phyloP scores from a whole-genome alignment of 2,329 filamentous ascomycete genomes.

The Xylariales sp. region DNA sequence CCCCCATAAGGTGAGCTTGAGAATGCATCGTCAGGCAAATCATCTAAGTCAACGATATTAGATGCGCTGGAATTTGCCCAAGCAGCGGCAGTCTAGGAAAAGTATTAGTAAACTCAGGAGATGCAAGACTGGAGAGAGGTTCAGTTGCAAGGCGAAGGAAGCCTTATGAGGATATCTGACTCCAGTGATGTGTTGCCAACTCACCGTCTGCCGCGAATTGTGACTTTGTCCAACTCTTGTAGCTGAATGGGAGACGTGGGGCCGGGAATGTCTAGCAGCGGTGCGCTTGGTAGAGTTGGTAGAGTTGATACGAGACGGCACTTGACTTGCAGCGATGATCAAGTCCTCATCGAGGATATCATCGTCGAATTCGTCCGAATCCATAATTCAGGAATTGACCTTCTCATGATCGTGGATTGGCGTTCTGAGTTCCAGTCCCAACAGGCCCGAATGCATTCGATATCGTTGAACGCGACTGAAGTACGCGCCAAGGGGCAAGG shows the following conservation, averaged over 20 bases:
- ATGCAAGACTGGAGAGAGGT: no score
- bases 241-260: slow-evolving; percentile 8
- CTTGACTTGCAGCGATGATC: slow-evolving; percentile 54
- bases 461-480: slow-evolving; percentile 1
- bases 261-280: slow-evolving; percentile 13
- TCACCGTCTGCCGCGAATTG: slow-evolving; percentile 10
- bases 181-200: no score
- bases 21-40: slow-evolving; percentile 64
- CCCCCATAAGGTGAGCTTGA: slow-evolving; percentile 47
- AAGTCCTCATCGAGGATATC: slow-evolving; percentile 63
- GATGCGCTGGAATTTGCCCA: no score
- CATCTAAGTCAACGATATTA: slow-evolving; percentile 40
- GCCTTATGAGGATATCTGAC: no score
- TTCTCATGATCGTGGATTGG: neutral
- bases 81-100: no score
- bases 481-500: neutral
- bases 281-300: slow-evolving; percentile 10
- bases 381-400: slow-evolving; percentile 31
- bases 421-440: no score
- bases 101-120: no score
- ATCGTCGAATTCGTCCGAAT: slow-evolving; percentile 60
- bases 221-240: slow-evolving; percentile 8
- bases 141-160: no score
- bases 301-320: slow-evolving; percentile 23
- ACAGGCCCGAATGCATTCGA: neutral